Percentiles rank a stretch among this genome's conserved stretches.
Evolutionary conservation across 345 rosid species (phyloP).

Genomic region (Tarenaya hassleriana): DNA sequence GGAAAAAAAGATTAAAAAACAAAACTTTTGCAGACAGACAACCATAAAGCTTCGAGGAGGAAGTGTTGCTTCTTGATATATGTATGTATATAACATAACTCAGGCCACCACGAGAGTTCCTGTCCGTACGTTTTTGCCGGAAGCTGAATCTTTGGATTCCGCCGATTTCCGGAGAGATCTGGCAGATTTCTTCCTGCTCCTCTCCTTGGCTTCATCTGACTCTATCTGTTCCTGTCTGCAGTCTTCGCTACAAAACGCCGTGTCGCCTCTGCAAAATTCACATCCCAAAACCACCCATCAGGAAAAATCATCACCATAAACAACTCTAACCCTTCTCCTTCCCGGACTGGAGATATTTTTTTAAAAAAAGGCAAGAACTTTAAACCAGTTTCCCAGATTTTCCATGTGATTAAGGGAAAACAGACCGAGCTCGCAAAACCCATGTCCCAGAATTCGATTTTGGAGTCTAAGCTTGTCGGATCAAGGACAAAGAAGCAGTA

Average conservation of each 20-base stretch:
- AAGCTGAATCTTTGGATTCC: conserved; percentile 36
- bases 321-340: neutral
- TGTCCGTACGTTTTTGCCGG: conserved; percentile 45
- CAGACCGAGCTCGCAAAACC: neutral
- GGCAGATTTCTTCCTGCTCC: conserved; percentile 44
- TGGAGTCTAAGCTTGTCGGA: neutral
- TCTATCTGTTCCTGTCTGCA: conserved; percentile 84
- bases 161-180: conserved; percentile 37
- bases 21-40: conserved; percentile 13
- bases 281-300: neutral
- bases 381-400: neutral
- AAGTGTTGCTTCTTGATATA: conserved; percentile 1
- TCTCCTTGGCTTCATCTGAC: conserved; percentile 55
- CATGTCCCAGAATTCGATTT: conserved; percentile 3
- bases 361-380: too few species aligned
- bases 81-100: neutral
- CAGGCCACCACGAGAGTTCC: conserved; percentile 45
- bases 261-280: conserved; percentile 58
- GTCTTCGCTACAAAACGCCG: conserved; percentile 80
- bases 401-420: too few species aligned
- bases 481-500: conserved; percentile 12
- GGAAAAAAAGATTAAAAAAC: conserved; percentile 17
- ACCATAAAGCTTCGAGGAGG: conserved; percentile 4
- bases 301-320: neutral
- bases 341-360: too few species aligned